Percentiles rank a stretch among this genome's conserved stretches.
Conservation (phyloP, 2,329 filamentous ascomycete species). For the Colletotrichum sp. region DNA sequence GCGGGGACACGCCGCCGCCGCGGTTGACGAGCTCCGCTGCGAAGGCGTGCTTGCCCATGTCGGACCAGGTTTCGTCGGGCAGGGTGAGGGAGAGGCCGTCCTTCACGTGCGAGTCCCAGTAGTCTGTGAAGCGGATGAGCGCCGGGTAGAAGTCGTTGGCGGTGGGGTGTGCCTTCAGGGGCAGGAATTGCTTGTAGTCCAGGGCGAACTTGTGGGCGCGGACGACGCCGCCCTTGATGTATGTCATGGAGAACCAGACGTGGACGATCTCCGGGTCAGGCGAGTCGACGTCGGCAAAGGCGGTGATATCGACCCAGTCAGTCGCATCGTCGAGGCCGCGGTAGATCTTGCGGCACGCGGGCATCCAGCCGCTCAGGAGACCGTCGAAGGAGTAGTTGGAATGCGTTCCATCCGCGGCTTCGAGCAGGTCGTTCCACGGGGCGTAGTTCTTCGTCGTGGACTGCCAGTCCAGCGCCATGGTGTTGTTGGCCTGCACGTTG, state of each 20-base stretch:
- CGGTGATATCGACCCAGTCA: not conserved
- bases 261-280: not conserved
- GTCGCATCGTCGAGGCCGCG: not conserved
- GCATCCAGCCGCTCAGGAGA: not conserved
- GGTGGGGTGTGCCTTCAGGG: not conserved
- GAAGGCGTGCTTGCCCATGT: slow-evolving; percentile 3
- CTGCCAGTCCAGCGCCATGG: not conserved
- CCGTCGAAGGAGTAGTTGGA: not conserved
- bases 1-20: not conserved
- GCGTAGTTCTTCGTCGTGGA: not conserved
- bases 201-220: not conserved
- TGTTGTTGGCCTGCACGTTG: not conserved
- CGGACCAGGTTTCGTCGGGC: not conserved
- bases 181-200: not conserved
- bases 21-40: not conserved
- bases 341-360: not conserved
- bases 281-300: slow-evolving; percentile 1
- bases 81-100: not conserved
- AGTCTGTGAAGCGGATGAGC: not conserved
- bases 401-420: not conserved
- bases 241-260: not conserved
- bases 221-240: not conserved
- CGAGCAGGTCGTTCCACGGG: not conserved
- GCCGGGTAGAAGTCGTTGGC: slow-evolving; percentile 1
- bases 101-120: not conserved